Evolutionary conservation across 371 early-diverging fungal species (phyloP), one percentile per base, ranked within the genome.

Genomic region (Mucor piriformis): DNA sequence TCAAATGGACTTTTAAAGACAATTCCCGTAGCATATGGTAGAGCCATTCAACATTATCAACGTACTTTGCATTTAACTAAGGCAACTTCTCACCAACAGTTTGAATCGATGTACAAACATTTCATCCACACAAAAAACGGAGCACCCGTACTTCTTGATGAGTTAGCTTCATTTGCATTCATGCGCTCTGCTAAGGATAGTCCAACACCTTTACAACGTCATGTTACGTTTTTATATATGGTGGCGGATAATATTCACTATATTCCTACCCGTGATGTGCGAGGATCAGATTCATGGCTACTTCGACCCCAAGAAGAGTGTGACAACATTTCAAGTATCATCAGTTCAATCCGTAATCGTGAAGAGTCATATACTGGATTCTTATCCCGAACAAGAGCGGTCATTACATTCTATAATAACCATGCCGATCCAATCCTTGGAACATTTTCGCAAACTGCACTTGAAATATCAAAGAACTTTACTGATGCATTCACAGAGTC

Each of bases 191-290:
- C 46, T 13, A 70, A 65, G 7, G 63, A 68, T 25, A 38, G 40
- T 3, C 59, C 53, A 10, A 63, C 58, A 10, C 33, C 59, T 24
- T 40, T 61, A 25, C 70, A 86, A 23, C 59, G 78, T 35, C 86
- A 88, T 58, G 84, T 87, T 3, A 82, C 89, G 0, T 88, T 87
- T 58, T 51, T 82, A 24, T 83, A 80, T 49, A 33, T 91, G 56
- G 72, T 82, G 0, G 68, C 74, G 21, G 77, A 88, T 42, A 62
- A 76, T 27, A 58, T 74, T 12, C 81, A 80, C 15, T 87, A 81
- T 54, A 63, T 69, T 2, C 82, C 85, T 25, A 69, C 72, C 5
- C 25, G 23, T n/a, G 63, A 69, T 27, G 71, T 77, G 20, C 66
- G 76, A n/a, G 67, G 64, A 59, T 74, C 84, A 3, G 72, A 80